Base-by-base conservation (phyloP, 371 early-diverging fungal species). In the Fennellomyces sp. region DNA sequence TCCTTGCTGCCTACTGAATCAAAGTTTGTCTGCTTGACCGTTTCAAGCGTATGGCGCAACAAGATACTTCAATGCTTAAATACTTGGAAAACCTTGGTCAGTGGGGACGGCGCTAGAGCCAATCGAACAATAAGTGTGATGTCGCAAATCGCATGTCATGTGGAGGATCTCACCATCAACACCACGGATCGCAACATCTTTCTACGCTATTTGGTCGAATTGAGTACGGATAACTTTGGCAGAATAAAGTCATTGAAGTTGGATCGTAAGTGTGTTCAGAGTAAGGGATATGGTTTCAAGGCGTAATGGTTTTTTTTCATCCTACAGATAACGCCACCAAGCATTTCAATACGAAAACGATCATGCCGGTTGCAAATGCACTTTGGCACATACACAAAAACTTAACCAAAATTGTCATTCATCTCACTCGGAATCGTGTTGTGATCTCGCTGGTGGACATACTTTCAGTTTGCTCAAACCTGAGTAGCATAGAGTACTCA, bases 1-100 rank as follows among this genome's bases (percentile, higher is more conserved):
- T 38, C 39, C 8, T 26, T 17, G 11, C 10, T 54, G 8, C 19
- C 35, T 17, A 28, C n/a, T 10, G 28, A 54, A 12, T 21, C 35
- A 10, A 8, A 38, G 27, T 19, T 39, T 11, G 28, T 54, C 19
- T 54, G 55, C 39, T 33, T 54, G 55, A 39, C 36, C 26, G 55
- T 54, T 2, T 35, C 36, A 8, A 54, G 23, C 23, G 19, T 19
- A 17, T 54, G 55, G 55, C 36, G 55, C 15, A 23, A 38, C 13
- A 35, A 26, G 8, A 17, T 54, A 1, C 5, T 45, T 25, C 8
- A 45, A 45, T 23, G n/a, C n/a, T n/a, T n/a, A n/a, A n/a, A n/a
- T n/a, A n/a, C n/a, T n/a, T n/a, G n/a, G n/a, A n/a, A n/a, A n/a
- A n/a, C n/a, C n/a, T n/a, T n/a, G n/a, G n/a, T n/a, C n/a, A n/a